Base-by-base conservation (phyloP, 2,329 filamentous ascomycete genomes). In the Penicillium expansum region DNA sequence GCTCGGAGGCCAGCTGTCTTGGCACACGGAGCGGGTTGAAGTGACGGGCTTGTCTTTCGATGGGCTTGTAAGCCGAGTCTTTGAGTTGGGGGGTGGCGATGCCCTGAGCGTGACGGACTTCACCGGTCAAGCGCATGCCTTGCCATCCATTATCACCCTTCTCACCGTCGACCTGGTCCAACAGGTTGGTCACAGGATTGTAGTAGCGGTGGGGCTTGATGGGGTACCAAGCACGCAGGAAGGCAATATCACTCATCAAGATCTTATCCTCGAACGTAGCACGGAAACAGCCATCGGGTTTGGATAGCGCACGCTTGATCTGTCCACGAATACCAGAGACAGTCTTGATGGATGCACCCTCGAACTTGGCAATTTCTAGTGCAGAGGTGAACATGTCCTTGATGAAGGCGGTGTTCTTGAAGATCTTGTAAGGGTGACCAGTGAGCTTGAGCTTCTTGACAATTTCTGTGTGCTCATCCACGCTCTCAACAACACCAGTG, bases 361-460 rank as follows among this genome's bases (percentile, higher is more conserved):
- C 94, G 70, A 99, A 99, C 73, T 97, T 99, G 69, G 94, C 93
- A 63, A 99, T 94, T 73, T 99, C 94, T 41, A 99, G 86, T 0
- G 91, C 83, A 0, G 89, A 88, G 71, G 86, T 92, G 82, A 99
- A 99, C 94, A 99, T 99, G 77, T 96, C 91, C 75, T 94, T 95
- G 78, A 99, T 92, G 73, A 99, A 99, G 38, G 94, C 92, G 0
- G 94, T 99, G 79, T 99, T 99, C 77, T 96, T 96, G 85, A 95
- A 97, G 76, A 97, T 95, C 79, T 97, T 97, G 83, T 94, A 95
- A 1, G 94, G 92, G 47, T 86, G 83, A 58, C 94, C 94, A 0
- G 92, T 97, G 48, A 99, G 84, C 76, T 99, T 99, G 71, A 99
- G 87, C 82, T 99, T 99, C 84, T 99, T 99, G 75, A 99, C 94